Base-by-base conservation (phyloP, 2,329 filamentous ascomycete genomes). In the Pezicula radicicola region DNA sequence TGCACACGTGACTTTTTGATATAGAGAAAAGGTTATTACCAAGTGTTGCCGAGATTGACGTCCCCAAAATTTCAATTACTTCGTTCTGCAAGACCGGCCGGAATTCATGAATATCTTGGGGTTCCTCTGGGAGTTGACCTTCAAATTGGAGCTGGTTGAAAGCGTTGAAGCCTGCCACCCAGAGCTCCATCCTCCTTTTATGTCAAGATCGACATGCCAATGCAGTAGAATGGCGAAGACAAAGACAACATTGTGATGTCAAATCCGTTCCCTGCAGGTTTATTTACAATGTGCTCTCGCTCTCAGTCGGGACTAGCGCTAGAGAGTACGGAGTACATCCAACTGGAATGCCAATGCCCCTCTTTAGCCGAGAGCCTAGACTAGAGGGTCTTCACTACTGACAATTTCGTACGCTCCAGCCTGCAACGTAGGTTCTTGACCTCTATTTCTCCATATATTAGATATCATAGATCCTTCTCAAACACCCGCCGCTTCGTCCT, bases 131-230 rank as follows among this genome's bases (percentile, higher is more conserved):
- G 8, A 15, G 37, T 5, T 53, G 27, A 41, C 36, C 50, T 1
- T 53, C 54, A 6, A 82, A 76, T 2, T 62, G 57, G 15, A 84
- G 71, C 59, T 85, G 81, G 50, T 68, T 66, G 78, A 78, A 85
- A 49, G 80, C 78, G 60, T 85, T 85, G 67, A 81, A 77, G 39
- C 82, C 82, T 3, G 76, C 59, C 40, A 75, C 79, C 61, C 78
- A 79, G 5, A 85, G 64, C 48, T 77, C 69, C 78, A 81, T 61
- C 4, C 45, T 46, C 40, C 18, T 37, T 35, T 46, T 42, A 41
- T 44, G 51, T 50, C 51, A 49, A 54, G 49, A 35, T 19, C 6
- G 10, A 8, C 18, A 18, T 42, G 15, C 25, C 40, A 18, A 42
- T 21, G 25, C 18, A 8, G 10, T 13, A 15, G n/a, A 16, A 13